Evolutionary conservation across 139 green algal species (phyloP), one percentile per base, ranked within the genome.

Genomic region (Diplosphaera chodatii): DNA sequence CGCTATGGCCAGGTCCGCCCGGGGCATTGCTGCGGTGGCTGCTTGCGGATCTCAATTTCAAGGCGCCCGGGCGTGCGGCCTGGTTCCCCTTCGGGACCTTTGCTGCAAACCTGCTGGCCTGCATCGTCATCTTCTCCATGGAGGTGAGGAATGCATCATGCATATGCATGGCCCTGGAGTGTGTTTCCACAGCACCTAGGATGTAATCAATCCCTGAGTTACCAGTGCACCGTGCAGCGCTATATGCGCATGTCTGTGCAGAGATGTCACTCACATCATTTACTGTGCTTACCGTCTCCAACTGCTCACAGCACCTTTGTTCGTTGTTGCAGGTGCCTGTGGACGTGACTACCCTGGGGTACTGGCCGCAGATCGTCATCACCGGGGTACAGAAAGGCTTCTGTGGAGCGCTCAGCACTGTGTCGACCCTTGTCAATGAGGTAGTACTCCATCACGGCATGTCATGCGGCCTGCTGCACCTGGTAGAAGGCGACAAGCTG

Each of bases 341-440:
- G 32, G 32, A 69, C 25, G 63, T 55, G 18, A 40, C 55, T 5
- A 21, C 20, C 10, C n/a, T 82, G 22, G 48, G 72, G 4, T 85
- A 81, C 48, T 83, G 78, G 81, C 56, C 69, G 15, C 30, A 0
- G 21, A 40, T 82, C 22, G 29, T 82, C 16, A 66, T 80, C 18
- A 31, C 71, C 1, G 69, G 64, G 3, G 73, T 90, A 4, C 65
- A 83, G 20, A 78, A 67, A 27, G 90, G 90, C 27, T 84, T 90
- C 40, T 74, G 67, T 67, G 90, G 90, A 33, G 83, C 84, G 22
- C 76, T 96, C 20, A 88, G 76, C 71, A 96, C 90, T 0, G 90
- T 96, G 21, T 94, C 87, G 18, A 96, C 90, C 1, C 89, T 87
- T 65, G 82, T 93, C 2, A 77, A 86, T 5, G 90, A 96, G 85